Conservation (phyloP, 2,329 filamentous ascomycete species). For the Botrytis hyacinthi region DNA sequence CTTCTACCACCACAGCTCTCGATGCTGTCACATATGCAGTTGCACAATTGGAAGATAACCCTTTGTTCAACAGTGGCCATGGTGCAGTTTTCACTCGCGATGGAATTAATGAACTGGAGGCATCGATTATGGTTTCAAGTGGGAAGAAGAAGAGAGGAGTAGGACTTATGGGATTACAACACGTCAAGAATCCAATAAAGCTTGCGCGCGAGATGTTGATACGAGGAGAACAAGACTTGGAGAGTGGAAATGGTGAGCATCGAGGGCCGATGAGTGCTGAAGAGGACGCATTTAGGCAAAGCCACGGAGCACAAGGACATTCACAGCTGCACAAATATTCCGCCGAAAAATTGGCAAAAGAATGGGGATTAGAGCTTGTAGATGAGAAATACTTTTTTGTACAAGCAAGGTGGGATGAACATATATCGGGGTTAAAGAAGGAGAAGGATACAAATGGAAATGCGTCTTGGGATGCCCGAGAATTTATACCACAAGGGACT, state of each 20-base stretch:
- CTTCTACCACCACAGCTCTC: conserved; percentile 52
- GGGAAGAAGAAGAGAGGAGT: conserved; percentile 73
- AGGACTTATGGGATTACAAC: conserved; percentile 69
- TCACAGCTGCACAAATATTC: conserved; percentile 65
- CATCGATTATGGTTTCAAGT: conserved; percentile 78
- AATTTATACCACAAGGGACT: conserved; percentile 79
- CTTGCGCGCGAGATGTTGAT: conserved; percentile 71
- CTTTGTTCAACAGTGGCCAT: conserved; percentile 79
- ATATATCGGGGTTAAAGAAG: conserved; percentile 55
- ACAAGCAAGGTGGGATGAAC: conserved; percentile 74
- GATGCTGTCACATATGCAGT: conserved; percentile 76
- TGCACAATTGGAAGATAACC: conserved; percentile 70
- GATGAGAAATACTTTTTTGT: conserved; percentile 73
- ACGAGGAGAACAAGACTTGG: conserved; percentile 60
- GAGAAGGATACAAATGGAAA: conserved; percentile 45
- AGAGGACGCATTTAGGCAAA: background rate
- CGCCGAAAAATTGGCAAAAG: conserved; percentile 65
- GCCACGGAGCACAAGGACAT: conserved; percentile 59
- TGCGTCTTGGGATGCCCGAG: conserved; percentile 56
- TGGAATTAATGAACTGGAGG: conserved; percentile 82
- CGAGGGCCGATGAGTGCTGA: conserved; percentile 33
- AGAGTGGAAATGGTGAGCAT: conserved; percentile 43
- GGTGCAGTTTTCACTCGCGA: conserved; percentile 85
- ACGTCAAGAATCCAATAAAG: conserved; percentile 76
- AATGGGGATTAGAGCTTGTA: conserved; percentile 70